Evolutionary conservation across 2,329 filamentous ascomycete genomes (phyloP), one percentile per base, ranked within the genome.

Genomic region (Rhynchosporium secalis): DNA sequence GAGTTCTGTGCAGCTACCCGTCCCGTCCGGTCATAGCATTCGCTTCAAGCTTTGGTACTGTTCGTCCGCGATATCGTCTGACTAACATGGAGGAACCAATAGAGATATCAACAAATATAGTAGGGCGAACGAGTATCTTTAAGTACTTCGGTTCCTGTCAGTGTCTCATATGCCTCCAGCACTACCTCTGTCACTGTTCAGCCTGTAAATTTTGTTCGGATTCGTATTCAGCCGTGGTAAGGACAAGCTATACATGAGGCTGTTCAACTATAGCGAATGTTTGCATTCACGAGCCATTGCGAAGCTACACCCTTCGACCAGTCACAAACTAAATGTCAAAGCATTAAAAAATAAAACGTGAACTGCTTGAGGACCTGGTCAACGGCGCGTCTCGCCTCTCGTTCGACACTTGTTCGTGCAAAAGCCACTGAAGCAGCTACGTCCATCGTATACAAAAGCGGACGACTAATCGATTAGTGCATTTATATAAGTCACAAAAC

Each of bases 31-130:
- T 54, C 51, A 40, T 54, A 20, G 40, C 36, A 40, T 28, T 20
- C 51, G 51, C 51, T 54, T 41, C 20, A 54, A 54, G 51, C 51
- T 54, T 54, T 54, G 36, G 40, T 54, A 26, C 51, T 36, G 51
- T 41, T 40, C 38, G n/a, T 54, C 33, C 9, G 38, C 51, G 28
- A 33, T 26, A 54, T 29, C 33, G 8, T 28, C 51, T 33, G 36
- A 54, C 36, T 8, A 41, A 26, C n/a, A 54, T 28, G 8, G 1
- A 36, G 10, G 49, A 3, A 9, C n/a, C 43, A 28, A 26, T 8
- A n/a, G n/a, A 26, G 20, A 38, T 38, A 15, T 31, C 49, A 8
- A 20, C 7, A n/a, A 10, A 9, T 40, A 13, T 20, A 36, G 33
- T 31, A 52, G 15, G 31, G 36, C 12, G 7, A 12, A 4, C 13